Percentiles rank a stretch among this genome's conserved stretches.
phyloP scores from a whole-genome alignment of 2,329 filamentous ascomycete genomes.

The Paramyrothecium roridum region DNA sequence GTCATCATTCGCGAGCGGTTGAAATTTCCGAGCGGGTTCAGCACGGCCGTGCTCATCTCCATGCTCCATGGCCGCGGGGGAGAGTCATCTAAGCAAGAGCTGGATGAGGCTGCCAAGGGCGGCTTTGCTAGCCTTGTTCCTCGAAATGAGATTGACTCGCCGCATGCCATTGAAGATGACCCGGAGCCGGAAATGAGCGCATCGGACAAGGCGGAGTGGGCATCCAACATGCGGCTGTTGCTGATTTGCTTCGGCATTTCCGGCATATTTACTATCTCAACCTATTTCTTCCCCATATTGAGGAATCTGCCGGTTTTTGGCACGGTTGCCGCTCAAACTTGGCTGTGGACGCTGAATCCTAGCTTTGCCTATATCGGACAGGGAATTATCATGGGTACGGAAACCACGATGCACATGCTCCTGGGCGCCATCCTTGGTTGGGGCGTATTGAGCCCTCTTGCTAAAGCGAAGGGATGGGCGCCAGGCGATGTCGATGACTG shows the following conservation, averaged over 20 bases:
- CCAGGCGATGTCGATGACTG: slow-evolving; percentile 83
- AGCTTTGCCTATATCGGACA: slow-evolving; percentile 97
- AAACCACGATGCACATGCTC: slow-evolving; percentile 94
- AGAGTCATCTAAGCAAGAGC: slow-evolving; percentile 26
- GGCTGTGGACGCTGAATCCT: slow-evolving; percentile 95
- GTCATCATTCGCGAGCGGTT: slow-evolving; percentile 91
- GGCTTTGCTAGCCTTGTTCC: slow-evolving; percentile 41
- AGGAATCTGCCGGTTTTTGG: slow-evolving; percentile 89
- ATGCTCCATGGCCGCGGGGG: slow-evolving; percentile 70
- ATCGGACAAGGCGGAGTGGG: slow-evolving; percentile 30
- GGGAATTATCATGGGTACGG: slow-evolving; percentile 96
- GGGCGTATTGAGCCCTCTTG: slow-evolving; percentile 85
- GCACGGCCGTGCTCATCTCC: slow-evolving; percentile 88
- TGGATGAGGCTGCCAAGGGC: slow-evolving; percentile 32
- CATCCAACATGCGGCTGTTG: slow-evolving; percentile 50
- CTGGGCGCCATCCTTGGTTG: slow-evolving; percentile 86
- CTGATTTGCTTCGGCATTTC: slow-evolving; percentile 56
- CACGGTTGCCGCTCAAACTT: slow-evolving; percentile 65
- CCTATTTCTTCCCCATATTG: slow-evolving; percentile 85
- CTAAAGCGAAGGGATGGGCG: slow-evolving; percentile 84
- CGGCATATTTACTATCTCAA: slow-evolving; percentile 70
- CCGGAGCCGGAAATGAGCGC: slow-evolving; percentile 30
- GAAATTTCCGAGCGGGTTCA: slow-evolving; percentile 93
- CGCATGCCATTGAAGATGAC: slow-evolving; percentile 19
- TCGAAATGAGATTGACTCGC: slow-evolving; percentile 14